A percentile compares a stretch with the other conserved stretches of the same genome.
phyloP scores from a whole-genome alignment of 2,329 filamentous ascomycete species.

The Rhinocladiella similis region DNA sequence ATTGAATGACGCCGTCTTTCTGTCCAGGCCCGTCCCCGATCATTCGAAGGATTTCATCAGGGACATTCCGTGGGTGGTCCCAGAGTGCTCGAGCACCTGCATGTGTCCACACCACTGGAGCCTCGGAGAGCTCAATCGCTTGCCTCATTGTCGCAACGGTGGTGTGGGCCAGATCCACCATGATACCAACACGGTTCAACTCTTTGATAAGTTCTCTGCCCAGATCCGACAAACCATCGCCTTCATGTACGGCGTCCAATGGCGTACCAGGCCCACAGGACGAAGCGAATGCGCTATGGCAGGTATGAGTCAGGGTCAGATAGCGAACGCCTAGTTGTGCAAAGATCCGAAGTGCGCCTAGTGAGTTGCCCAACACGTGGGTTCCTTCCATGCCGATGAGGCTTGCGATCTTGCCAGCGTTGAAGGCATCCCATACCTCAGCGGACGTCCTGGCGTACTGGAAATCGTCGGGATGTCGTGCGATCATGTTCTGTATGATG shows the following conservation, averaged over 20 bases:
- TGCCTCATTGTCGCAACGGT: constrained; percentile 30
- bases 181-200: constrained; percentile 34
- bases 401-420: constrained; percentile 27
- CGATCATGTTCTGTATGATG: constrained; percentile 21
- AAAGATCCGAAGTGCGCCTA: constrained; percentile 28
- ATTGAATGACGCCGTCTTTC: constrained; percentile 42
- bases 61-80: constrained; percentile 42
- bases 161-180: constrained; percentile 33
- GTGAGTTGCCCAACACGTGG: constrained; percentile 33
- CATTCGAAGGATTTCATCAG: constrained; percentile 41
- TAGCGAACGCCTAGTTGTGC: constrained; percentile 31
- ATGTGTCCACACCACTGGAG: constrained; percentile 34
- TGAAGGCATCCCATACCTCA: constrained; percentile 16
- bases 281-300: constrained; percentile 34
- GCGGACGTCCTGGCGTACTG: constrained; percentile 11
- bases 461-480: constrained; percentile 10
- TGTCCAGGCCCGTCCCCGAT: constrained; percentile 30
- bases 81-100: constrained; percentile 30
- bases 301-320: constrained; percentile 32
- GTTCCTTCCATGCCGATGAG: constrained; percentile 33
- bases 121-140: constrained; percentile 27
- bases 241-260: constrained; percentile 3
- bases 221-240: constrained; percentile 29
- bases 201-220: constrained; percentile 30
- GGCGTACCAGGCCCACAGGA: constrained; percentile 23